Base-by-base conservation (phyloP, 2,329 filamentous ascomycete genomes). In the Aspergillus sp. region DNA sequence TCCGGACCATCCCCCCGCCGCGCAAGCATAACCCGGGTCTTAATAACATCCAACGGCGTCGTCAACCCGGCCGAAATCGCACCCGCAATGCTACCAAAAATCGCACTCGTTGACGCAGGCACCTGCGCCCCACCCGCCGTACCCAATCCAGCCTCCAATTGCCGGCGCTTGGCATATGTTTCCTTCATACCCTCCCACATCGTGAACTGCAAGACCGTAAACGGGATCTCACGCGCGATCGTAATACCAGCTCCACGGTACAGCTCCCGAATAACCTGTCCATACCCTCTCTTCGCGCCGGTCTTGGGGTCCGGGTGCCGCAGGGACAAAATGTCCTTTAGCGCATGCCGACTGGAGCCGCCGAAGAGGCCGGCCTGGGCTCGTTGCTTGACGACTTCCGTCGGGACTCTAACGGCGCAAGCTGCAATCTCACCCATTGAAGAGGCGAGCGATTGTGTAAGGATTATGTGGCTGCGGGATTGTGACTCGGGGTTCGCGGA, bases 181-280 rank as follows among this genome's bases (percentile, higher is more conserved):
- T 73, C 81, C 82, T 97, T 98, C 82, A 98, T 84, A 4, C 84
- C 87, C 77, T 99, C 95, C 95, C 95, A 99, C 62, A 99, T 83
- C 46, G 95, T 95, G 73, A 99, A 99, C 76, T 99, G 95, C 62
- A 99, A 90, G 9, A 97, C 88, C 3, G 96, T 98, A 70, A 99
- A 99, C 4, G 95, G 95, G 60, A 99, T 93, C 80, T 99, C 95
- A 58, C 95, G 87, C 78, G 97, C 89, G 52, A 99, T 88, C 2
- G 95, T 99, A 66, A 98, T 92, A 17, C 87, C 85, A 84, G 92
- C 96, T 1, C 96, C 95, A 37, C 95, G 84, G 76, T 99, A 99
- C 56, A 99, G 77, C 76, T 97, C 93, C 60, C 84, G 80, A 82
- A 90, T 87, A 48, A 98, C 89, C 25, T 86, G 68, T 78, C 61